Evolutionary conservation across 257 asterid species (phyloP), one percentile per base, ranked within the genome.

Genomic region (Scutellaria galericulata): DNA sequence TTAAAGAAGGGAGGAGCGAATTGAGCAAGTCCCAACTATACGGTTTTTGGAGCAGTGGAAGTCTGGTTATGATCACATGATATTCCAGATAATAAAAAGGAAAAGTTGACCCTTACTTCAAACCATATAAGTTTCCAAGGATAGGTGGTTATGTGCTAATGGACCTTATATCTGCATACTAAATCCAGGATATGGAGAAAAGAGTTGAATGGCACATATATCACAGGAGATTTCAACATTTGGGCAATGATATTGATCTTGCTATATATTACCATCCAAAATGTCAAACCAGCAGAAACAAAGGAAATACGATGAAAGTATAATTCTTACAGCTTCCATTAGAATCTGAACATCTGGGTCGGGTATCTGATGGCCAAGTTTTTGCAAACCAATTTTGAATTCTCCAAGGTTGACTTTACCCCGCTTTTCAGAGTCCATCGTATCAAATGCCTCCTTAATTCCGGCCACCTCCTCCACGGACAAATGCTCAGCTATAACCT

Each of bases 401-500:
- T 90, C 95, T 70, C 79, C 89, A 13, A 75, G 75, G 78, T 81
- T 76, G 48, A 90, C 60, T 71, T 80, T 80, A 64, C 90, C 92
- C 78, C 64, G 72, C 82, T 80, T 88, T 37, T 60, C 81, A 4
- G 90, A 50, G 82, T 90, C 96, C 88, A 88, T 90, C 79, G 31
- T 74, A 13, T 88, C 85, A 68, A 90, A 90, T 11, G 89, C 81
- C 62, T 88, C 95, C 80, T 86, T 88, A 40, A 90, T 82, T 71
- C 92, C 90, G 41, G 94, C 89, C 73, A 82, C 88, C 81, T 90
- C 96, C 73, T 88, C 92, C 56, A 82, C 86, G 1, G 96, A 90
- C 79, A 90, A 81, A 77, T 86, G 85, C 74, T 88, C 92, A 1
- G 95, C 95, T 37, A 90, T 78, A 13, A 90, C 89, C 96, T 90